Base-by-base conservation (phyloP, 306 rosid species). In the Rosa multiflora region DNA sequence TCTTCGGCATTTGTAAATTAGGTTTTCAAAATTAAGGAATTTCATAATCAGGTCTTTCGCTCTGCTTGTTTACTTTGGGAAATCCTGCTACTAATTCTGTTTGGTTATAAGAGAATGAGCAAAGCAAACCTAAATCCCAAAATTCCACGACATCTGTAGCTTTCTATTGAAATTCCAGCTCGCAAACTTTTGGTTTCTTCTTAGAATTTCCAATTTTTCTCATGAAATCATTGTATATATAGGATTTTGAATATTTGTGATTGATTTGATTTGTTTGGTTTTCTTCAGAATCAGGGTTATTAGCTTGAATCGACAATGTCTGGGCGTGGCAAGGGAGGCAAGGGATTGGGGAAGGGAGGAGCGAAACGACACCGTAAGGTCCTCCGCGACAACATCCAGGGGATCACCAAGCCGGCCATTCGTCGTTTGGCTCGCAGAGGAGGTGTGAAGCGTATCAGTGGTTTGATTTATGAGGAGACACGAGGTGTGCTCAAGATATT, bases 251-350 rank as follows among this genome's bases (percentile, higher is more conserved):
- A n/a, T 53, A 6, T 1, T 7, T 6, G 55, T 51, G 23, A 18
- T 2, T 55, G 61, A 20, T 55, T 13, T 12, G 8, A 11, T 3
- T 49, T 37, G 3, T 18, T 1, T 1, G 13, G 4, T 9, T 46
- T 23, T 13, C 40, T 15, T 23, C 76, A 56, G 63, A 21, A 6
- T 21, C 29, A 76, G 67, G n/a, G 66, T 14, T 48, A 3, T 32
- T 3, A 17, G 29, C 4, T 39, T 75, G 75, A 35, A 18, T 2
- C 18, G n/a, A 48, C 1, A 13, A 82, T 82, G 85, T 71, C 85
- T 20, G 81, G 85, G 12, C 74, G 85, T 8, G 85, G 81, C 4
- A 82, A 77, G 75, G 81, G 81, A 64, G 85, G 85, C 37, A 82
- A 82, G 78, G 78, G 85, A 0, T 23, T 77, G 5, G 81, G 85